Conservation (phyloP, 352 stramenopile species). For the Globisporangium megalacanthum region DNA sequence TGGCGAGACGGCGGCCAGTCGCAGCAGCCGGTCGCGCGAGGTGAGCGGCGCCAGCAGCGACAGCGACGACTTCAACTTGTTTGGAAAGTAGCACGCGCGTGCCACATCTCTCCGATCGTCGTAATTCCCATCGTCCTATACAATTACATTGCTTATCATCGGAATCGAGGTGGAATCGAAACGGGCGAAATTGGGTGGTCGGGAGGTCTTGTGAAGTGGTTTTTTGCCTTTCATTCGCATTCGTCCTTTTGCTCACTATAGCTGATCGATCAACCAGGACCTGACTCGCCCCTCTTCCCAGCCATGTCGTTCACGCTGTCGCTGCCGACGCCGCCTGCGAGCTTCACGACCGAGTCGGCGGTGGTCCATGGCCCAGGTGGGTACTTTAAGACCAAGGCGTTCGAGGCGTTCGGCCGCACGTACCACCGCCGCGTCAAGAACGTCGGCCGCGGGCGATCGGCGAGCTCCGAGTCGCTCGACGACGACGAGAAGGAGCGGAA, state of each 20-base stretch:
- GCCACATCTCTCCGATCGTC: too few species aligned
- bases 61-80: neutral
- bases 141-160: too few species aligned
- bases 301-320: conserved; percentile 46
- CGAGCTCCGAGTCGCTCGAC: conserved; percentile 70
- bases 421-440: conserved; percentile 76
- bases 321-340: conserved; percentile 47
- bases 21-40: neutral
- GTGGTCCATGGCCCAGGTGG: conserved; percentile 54
- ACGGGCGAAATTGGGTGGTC: too few species aligned
- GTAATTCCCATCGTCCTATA: too few species aligned
- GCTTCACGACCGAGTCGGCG: conserved; percentile 45
- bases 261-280: too few species aligned
- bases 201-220: too few species aligned
- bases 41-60: conserved; percentile 1
- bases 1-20: conserved; percentile 28
- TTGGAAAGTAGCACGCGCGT: neutral
- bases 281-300: neutral
- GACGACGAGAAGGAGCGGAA: conserved; percentile 55
- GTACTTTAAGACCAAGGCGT: conserved; percentile 72
- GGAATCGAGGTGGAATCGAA: too few species aligned
- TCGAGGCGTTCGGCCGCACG: conserved; percentile 65
- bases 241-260: too few species aligned
- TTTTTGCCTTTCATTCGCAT: too few species aligned
- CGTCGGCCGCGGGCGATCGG: conserved; percentile 62